Percentiles rank a stretch among this genome's conserved stretches.
These are phyloP conservation scores for Naganishia albida DNA, from an alignment of 1,284 basidiomycete genomes.

Conservation along the genomic window DNA sequence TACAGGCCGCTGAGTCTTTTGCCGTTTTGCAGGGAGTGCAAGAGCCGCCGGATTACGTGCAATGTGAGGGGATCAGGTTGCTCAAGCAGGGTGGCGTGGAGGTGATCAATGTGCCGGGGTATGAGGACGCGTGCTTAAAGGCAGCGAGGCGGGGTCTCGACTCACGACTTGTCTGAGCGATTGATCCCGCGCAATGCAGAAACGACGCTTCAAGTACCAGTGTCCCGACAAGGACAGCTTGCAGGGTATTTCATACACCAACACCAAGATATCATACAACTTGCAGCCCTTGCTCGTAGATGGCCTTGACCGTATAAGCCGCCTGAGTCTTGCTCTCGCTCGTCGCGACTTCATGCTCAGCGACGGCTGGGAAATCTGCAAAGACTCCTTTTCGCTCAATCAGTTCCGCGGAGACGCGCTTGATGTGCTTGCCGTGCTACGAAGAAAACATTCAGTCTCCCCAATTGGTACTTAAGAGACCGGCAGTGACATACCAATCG, in stretches of 20 bases:
- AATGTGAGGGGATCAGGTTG: slow-evolving; percentile 81
- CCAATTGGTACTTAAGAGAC: too few relatives aligned
- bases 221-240: neutral
- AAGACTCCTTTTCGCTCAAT: slow-evolving; percentile 20
- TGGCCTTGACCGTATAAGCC: slow-evolving; percentile 21
- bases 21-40: slow-evolving; percentile 66
- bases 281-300: slow-evolving; percentile 25
- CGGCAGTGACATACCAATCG: slow-evolving; percentile 40
- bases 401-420: slow-evolving; percentile 9
- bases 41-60: slow-evolving; percentile 94
- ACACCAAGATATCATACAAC: slow-evolving; percentile 13
- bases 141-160: slow-evolving; percentile 64
- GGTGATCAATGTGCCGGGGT: slow-evolving; percentile 70
- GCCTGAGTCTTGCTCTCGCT: slow-evolving; percentile 16
- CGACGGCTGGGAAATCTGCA: slow-evolving; percentile 1
- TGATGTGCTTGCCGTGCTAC: slow-evolving; percentile 20
- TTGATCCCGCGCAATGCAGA: too few relatives aligned
- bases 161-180: slow-evolving; percentile 9
- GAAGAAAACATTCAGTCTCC: neutral
- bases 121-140: slow-evolving; percentile 69
- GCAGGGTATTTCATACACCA: neutral
- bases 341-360: slow-evolving; percentile 4
- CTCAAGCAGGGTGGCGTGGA: slow-evolving; percentile 73
- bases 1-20: neutral
- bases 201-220: neutral